Conservation (phyloP, 345 rosid species). For the Acer yangbiense region DNA sequence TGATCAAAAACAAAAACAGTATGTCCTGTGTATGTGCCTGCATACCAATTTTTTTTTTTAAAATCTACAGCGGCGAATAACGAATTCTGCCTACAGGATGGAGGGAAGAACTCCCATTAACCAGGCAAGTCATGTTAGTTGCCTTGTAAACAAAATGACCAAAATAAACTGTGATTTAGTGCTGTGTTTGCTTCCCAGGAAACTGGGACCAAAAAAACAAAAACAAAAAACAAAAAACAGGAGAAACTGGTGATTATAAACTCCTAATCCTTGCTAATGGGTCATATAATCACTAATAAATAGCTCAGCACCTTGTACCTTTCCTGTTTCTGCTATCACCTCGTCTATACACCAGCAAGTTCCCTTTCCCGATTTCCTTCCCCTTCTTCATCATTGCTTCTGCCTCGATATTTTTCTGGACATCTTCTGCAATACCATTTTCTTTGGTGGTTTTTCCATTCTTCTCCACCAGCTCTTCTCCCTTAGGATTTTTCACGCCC, state of each 20-base stretch:
- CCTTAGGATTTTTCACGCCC: neutral
- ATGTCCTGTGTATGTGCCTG: constrained; percentile 4
- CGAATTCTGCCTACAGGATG: neutral
- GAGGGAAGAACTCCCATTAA: neutral
- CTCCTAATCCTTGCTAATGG: neutral
- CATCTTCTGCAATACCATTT: neutral
- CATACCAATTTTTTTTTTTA: neutral
- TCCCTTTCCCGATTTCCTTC: constrained; percentile 19
- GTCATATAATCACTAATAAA: neutral
- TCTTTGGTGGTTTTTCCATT: constrained; percentile 5
- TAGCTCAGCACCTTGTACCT: neutral
- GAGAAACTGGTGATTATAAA: neutral
- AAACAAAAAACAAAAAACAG: too few species aligned
- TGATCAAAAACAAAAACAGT: neutral
- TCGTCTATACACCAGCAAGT: constrained; percentile 26
- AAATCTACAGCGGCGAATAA: too few species aligned
- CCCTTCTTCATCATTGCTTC: constrained; percentile 7
- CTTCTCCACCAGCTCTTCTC: constrained; percentile 13
- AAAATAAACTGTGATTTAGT: neutral
- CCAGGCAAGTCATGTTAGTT: neutral
- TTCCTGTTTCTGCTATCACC: constrained; percentile 9
- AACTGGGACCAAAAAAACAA: too few species aligned
- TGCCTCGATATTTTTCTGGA: neutral
- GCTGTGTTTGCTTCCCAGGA: neutral
- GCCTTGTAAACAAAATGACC: neutral